Evolutionary conservation across 495 filamentous ascomycete species (phyloP), one percentile per base, ranked within the genome.

Genomic region (Aspergillus egyptiacus): DNA sequence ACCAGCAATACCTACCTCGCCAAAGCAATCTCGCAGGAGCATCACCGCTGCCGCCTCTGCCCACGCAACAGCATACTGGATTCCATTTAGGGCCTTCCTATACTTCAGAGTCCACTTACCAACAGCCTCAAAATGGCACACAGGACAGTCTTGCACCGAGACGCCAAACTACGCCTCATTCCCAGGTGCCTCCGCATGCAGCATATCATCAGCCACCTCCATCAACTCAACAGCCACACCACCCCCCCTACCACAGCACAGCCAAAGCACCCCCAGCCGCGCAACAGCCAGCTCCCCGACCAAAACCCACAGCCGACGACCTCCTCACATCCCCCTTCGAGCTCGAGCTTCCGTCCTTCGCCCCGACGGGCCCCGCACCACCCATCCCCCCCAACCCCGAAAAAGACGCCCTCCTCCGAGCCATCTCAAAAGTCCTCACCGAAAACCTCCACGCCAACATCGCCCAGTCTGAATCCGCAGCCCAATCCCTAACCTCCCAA

Each of bases 381-480:
- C 91, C 91, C 9, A 87, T 95, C 42, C 93, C 93, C 1, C 91
- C 89, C 1, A 98, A 98, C 63, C 93, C 93, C 6, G 89, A 98
- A 69, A 98, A 96, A 61, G 90, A 96, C 63, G 82, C 83, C 27
- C 80, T 98, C 19, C 77, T 95, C 8, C 78, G 82, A 34, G 84
- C 87, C 13, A 76, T 98, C 19, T 87, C 86, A 38, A 71, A 72
- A 20, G 78, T 82, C 1, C 68, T 98, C 9, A 66, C 80, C 50
- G 64, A 78, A 32, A 83, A 83, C 46, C 79, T 91, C 2, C 78
- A 79, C 19, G 70, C 71, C 37, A 80, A 81, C 28, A 74, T 83
- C 31, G 56, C 68, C 7, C 82, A 89, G 48, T 87, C 87, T 56
- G 71, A 78, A 34, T 71, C 84, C 28, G 86, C 86, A 22, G 73